A percentile compares a stretch with the other conserved stretches of the same genome.
Evolutionary conservation across 495 filamentous ascomycete species (phyloP).

Genomic region (Talaromyces nanjingensis): DNA sequence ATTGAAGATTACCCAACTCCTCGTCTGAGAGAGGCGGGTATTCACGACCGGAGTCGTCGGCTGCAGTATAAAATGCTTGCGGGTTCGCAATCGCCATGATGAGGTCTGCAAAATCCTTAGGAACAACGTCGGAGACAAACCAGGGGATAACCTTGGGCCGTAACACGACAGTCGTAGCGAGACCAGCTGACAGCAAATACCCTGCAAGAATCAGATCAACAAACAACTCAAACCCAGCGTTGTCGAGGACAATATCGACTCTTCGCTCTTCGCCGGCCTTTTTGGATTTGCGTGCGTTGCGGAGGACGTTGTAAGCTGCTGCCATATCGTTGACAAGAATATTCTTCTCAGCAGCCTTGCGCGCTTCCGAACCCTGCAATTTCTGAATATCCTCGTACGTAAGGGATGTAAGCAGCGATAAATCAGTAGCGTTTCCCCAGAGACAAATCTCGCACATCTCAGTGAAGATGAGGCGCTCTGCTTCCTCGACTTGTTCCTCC

Average conservation of each 20-base stretch:
- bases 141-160: slow-evolving; percentile 92
- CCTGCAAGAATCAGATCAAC: slow-evolving; percentile 89
- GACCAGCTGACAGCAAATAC: slow-evolving; percentile 70
- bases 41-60: slow-evolving; percentile 57
- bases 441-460: slow-evolving; percentile 97
- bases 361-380: slow-evolving; percentile 79
- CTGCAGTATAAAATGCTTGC: slow-evolving; percentile 65
- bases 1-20: slow-evolving; percentile 59
- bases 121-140: slow-evolving; percentile 95
- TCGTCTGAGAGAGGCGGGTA: slow-evolving; percentile 54
- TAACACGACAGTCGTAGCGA: slow-evolving; percentile 83
- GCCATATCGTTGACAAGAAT: slow-evolving; percentile 81
- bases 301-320: slow-evolving; percentile 62
- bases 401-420: slow-evolving; percentile 82
- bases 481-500: slow-evolving; percentile 52
- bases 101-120: slow-evolving; percentile 73
- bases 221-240: slow-evolving; percentile 93
- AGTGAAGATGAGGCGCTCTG: slow-evolving; percentile 69
- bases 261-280: slow-evolving; percentile 45
- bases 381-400: slow-evolving; percentile 96
- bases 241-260: slow-evolving; percentile 91
- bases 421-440: slow-evolving; percentile 96
- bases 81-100: slow-evolving; percentile 70
- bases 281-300: slow-evolving; percentile 50
- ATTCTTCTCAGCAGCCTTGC: slow-evolving; percentile 78